Base-by-base conservation (phyloP, 495 filamentous ascomycete species). In the Aspergillus affinis region DNA sequence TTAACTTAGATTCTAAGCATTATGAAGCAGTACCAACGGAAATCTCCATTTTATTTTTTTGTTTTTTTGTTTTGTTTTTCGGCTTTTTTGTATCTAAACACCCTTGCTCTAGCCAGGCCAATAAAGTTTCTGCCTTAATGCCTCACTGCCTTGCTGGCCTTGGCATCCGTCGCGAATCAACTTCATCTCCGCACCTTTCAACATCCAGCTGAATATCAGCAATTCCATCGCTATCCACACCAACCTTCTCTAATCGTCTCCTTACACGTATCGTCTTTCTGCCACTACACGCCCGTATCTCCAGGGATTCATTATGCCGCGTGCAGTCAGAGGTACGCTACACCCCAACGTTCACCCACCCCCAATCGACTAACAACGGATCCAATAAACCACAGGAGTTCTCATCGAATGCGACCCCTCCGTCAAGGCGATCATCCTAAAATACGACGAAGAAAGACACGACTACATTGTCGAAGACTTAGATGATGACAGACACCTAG, bases 331-430 rank as follows among this genome's bases (percentile, higher is more conserved):
- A 77, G 80, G 80, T 81, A 59, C 47, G 4, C 46, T n/a, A n/a
- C 2, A 26, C 27, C 7, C 23, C 55, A 23, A 19, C 20, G 26
- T 21, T 51, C 48, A 10, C 58, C 10, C 36, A 41, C 10, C 54
- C 44, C 46, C 48, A 29, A 48, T 49, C 18, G 17, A 2, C 50
- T 51, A 49, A 30, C n/a, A 48, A 15, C 30, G 18, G 30, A 8
- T n/a, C 46, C 6, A 47, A 10, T 20, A 15, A 17, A 20, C 9
- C 5, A 17, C 59, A 88, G 88, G 89, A 65, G 85, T 90, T 46
- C 78, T 92, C 56, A 84, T 92, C 64, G 82, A 89, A 70, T 91
- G 88, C 75, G 90, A 92, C 67, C 86, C 88, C 6, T 88, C 86
- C 48, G 89, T 90, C 74, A 90, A 89, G 70, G 86, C 88, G 45